Percentiles rank a stretch among this genome's conserved stretches.
Conservation (phyloP, 306 rosid genomes). For the Medicago arabica region DNA sequence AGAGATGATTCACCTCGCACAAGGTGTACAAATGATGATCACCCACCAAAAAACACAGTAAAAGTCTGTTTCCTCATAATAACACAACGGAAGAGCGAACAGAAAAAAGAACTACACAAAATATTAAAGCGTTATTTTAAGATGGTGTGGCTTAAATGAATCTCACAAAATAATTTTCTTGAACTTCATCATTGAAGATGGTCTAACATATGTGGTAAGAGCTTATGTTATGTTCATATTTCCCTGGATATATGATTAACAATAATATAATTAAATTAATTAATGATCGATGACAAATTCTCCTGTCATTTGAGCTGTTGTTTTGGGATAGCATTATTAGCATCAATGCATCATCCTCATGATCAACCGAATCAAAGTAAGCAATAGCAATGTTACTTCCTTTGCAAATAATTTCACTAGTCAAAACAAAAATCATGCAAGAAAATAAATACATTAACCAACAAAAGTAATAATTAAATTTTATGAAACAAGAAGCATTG, state of each 20-base stretch:
- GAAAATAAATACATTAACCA: slow-evolving; percentile 26
- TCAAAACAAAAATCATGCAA: slow-evolving; percentile 47
- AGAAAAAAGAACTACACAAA: too few relatives aligned
- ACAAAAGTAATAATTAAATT: slow-evolving; percentile 37
- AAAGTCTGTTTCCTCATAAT: too few relatives aligned
- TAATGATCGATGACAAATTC: neutral
- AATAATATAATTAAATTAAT: slow-evolving; percentile 7
- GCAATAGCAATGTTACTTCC: slow-evolving; percentile 42
- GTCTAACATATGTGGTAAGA: too few relatives aligned
- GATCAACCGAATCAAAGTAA: slow-evolving; percentile 25
- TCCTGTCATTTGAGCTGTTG: slow-evolving; percentile 25
- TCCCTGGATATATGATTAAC: neutral
- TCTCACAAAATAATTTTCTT: too few relatives aligned
- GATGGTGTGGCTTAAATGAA: too few relatives aligned
- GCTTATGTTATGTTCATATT: too few relatives aligned
- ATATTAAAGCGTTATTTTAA: too few relatives aligned
- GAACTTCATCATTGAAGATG: too few relatives aligned
- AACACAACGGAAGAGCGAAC: too few relatives aligned
- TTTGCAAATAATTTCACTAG: slow-evolving; percentile 6
- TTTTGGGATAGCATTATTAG: neutral
- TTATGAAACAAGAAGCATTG: slow-evolving; percentile 34
- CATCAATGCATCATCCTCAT: neutral
- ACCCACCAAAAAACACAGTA: too few relatives aligned
- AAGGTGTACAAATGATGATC: too few relatives aligned
- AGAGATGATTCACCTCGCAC: too few relatives aligned